Base-by-base conservation (phyloP, 192 early-diverging fungal genomes). In the Glomus cerebriforme region DNA sequence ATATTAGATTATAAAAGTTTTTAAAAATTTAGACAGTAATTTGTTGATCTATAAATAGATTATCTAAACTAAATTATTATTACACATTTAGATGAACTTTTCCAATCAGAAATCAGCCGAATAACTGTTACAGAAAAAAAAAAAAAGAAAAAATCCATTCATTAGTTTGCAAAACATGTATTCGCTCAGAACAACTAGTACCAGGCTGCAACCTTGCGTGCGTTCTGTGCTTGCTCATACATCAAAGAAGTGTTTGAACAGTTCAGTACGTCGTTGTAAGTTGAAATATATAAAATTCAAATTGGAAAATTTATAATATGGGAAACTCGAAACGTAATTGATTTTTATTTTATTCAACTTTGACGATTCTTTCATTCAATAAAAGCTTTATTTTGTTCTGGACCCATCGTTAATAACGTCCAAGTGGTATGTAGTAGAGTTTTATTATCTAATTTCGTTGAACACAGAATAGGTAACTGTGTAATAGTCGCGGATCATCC, bases 191-290 rank as follows among this genome's bases (percentile, higher is more conserved):
- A 68, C 31, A n/a, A 1, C n/a, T 35, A 68, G 35, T n/a, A 5
- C 15, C 32, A n/a, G 2, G 34, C 39, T 68, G 35, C 34, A 68
- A 68, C 66, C 66, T 37, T 39, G 66, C 7, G 22, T 68, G 22
- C 17, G 22, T 9, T 22, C 66, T 12, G 34, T 67, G 5, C 19
- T 29, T 37, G 34, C 35, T 7, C 66, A 68, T 35, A 68, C 66
- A 37, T 68, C 66, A 35, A 68, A 43, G 22, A 31, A 29, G 34
- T 68, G 34, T 68, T 68, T 68, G 32, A 68, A 68, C 34, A 68
- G 66, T n/a, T 68, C 34, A 22, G 35, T 29, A n/a, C 15, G 34
- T 37, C 66, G 32, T 66, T 13, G 64, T 68, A 37, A 68, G 66
- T 68, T 31, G n/a, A 68, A 43, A 37, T n/a, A 17, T 54, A 22